phyloP scores from a whole-genome alignment of 108 stramenopile genomes.

The Fistulifera pelliculosa region DNA sequence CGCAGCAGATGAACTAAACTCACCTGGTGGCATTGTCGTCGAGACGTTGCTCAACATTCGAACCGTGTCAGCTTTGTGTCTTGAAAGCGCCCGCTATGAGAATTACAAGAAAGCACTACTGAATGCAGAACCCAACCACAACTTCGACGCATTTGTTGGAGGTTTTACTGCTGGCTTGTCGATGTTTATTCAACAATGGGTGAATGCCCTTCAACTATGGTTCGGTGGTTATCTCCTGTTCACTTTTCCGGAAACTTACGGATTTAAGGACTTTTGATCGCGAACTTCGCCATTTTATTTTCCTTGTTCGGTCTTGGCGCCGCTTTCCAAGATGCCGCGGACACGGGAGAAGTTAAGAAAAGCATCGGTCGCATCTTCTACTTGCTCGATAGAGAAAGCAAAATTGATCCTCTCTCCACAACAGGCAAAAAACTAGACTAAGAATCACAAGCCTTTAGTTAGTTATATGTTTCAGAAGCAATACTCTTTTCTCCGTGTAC shows the following conservation, averaged over 20 bases:
- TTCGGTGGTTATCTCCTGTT: slow-evolving; percentile 51
- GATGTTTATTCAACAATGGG: slow-evolving; percentile 34
- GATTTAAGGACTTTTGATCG: slow-evolving; percentile 45
- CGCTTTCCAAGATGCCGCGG: slow-evolving; percentile 35
- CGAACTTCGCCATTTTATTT: slow-evolving; percentile 56
- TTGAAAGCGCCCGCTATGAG: slow-evolving; percentile 24
- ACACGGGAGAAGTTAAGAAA: slow-evolving; percentile 37
- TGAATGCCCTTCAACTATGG: slow-evolving; percentile 38
- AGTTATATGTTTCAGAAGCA: too few relatives aligned
- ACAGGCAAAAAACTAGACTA: slow-evolving; percentile 33
- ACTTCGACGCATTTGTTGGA: not conserved
- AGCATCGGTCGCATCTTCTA: slow-evolving; percentile 48
- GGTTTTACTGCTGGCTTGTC: slow-evolving; percentile 1
- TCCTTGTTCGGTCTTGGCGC: slow-evolving; percentile 45
- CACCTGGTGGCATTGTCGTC: slow-evolving; percentile 44
- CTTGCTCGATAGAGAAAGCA: slow-evolving; percentile 35
- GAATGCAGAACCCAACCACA: slow-evolving; percentile 16
- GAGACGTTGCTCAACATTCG: slow-evolving; percentile 52
- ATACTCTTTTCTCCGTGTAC: too few relatives aligned
- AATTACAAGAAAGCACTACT: slow-evolving; percentile 27
- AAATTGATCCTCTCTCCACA: slow-evolving; percentile 40
- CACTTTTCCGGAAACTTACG: slow-evolving; percentile 22
- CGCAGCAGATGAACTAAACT: slow-evolving; percentile 21
- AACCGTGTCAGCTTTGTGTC: slow-evolving; percentile 48
- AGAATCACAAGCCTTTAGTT: too few relatives aligned